Evolutionary conservation across 2,329 filamentous ascomycete species (phyloP).

Genomic region (Xylariaceae sp.): DNA sequence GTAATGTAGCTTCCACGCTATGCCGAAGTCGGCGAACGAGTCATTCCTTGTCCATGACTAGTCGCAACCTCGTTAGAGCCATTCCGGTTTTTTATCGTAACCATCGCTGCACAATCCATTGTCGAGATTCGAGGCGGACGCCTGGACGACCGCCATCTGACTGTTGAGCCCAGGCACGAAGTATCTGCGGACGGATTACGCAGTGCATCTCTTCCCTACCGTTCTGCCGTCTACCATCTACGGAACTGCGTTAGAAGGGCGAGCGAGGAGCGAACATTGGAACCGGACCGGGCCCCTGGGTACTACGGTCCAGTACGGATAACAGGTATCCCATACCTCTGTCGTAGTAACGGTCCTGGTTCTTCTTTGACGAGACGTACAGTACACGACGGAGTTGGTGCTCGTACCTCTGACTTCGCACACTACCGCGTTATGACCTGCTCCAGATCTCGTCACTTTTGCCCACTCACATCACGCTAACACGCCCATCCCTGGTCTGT

Average conservation of each 20-base stretch:
- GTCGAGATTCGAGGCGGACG: background rate
- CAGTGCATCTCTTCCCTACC: too few relatives aligned
- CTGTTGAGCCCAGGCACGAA: background rate
- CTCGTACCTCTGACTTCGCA: background rate
- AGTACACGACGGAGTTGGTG: background rate
- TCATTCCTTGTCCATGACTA: conserved; percentile 8
- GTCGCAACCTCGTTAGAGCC: background rate
- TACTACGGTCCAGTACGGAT: background rate
- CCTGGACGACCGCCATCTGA: background rate
- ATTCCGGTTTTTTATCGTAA: conserved; percentile 18
- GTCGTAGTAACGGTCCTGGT: background rate
- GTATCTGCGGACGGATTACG: background rate
- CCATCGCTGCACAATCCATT: background rate
- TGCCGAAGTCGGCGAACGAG: conserved; percentile 14
- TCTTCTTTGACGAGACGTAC: background rate
- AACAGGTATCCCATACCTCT: too few relatives aligned
- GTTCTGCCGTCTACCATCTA: too few relatives aligned
- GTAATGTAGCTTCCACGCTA: background rate
- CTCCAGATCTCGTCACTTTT: conserved; percentile 14
- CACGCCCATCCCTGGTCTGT: background rate
- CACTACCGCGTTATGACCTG: background rate
- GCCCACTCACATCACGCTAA: conserved; percentile 17
- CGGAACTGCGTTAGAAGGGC: background rate
- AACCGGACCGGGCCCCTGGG: background rate
- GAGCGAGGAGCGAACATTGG: background rate